Evolutionary conservation across 2,329 filamentous ascomycete species (phyloP).

Genomic region (Pyrenochaeta sp.): DNA sequence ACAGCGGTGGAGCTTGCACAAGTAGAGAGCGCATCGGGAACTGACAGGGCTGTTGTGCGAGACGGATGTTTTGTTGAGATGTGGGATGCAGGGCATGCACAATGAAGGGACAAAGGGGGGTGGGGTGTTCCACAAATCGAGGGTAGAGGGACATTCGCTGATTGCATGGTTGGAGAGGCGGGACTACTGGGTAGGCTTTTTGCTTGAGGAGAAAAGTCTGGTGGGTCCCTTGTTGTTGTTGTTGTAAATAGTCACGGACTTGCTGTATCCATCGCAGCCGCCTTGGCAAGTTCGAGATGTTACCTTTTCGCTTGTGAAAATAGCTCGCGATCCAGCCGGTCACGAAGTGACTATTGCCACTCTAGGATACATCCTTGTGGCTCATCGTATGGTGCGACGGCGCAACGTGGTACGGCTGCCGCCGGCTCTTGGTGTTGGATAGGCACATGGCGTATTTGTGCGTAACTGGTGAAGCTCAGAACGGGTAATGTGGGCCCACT

Average conservation of each 20-base stretch:
- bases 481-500: background rate
- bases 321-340: background rate
- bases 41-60: conserved; percentile 3
- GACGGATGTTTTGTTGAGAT: conserved; percentile 9
- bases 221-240: no score
- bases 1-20: conserved; percentile 12
- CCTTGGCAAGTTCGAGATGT: no score
- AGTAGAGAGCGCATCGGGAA: conserved; percentile 8
- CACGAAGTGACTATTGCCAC: background rate
- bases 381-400: conserved; percentile 20
- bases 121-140: background rate
- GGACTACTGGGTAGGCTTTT: no score
- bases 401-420: conserved; percentile 13
- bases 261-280: no score
- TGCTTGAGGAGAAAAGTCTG: no score
- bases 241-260: no score
- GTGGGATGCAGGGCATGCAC: background rate
- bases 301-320: no score
- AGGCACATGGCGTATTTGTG: conserved; percentile 23
- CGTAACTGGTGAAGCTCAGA: conserved; percentile 10
- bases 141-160: no score
- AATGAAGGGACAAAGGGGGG: background rate
- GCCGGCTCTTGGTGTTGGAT: conserved; percentile 9
- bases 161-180: no score
- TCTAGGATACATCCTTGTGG: background rate